phyloP scores from a whole-genome alignment of 1,139 yeast genomes.

The Casaregolazyma suthepensis region DNA sequence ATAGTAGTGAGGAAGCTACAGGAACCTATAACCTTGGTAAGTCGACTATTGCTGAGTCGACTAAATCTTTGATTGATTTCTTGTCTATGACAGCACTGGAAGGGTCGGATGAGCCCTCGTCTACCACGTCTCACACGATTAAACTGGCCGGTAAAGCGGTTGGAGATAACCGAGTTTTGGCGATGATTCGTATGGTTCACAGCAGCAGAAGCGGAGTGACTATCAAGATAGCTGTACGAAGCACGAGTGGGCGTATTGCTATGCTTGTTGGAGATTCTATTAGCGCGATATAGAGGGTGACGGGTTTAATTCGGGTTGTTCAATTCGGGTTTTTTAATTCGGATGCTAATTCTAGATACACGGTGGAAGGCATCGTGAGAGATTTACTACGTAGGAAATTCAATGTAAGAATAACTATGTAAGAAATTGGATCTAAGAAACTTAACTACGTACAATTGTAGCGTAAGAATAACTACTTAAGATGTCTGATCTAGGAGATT shows the following conservation, averaged over 20 bases:
- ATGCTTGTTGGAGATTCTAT: slow-evolving; percentile 29
- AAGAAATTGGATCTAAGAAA: no score
- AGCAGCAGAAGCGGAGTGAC: slow-evolving; percentile 69
- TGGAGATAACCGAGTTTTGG: slow-evolving; percentile 65
- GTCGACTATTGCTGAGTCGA: slow-evolving; percentile 43
- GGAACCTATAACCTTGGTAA: slow-evolving; percentile 55
- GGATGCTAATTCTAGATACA: no score
- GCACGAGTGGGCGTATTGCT: slow-evolving; percentile 43
- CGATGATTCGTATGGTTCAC: slow-evolving; percentile 63
- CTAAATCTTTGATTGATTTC: slow-evolving; percentile 37
- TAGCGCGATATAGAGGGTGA: slow-evolving; percentile 19
- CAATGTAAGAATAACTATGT: no score
- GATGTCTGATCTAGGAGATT: no score
- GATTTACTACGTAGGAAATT: no score
- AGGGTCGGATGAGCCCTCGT: slow-evolving; percentile 62
- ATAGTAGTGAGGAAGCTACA: slow-evolving; percentile 43
- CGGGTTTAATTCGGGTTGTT: no score
- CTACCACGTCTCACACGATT: slow-evolving; percentile 58
- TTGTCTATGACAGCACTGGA: slow-evolving; percentile 70
- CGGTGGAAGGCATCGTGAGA: no score
- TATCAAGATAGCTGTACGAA: slow-evolving; percentile 66
- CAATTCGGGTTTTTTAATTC: no score
- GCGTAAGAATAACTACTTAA: no score
- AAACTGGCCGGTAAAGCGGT: slow-evolving; percentile 81
- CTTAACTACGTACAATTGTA: no score